Base-by-base conservation (phyloP, 169 alveolate genomes). In the Plasmodium adleri region DNA sequence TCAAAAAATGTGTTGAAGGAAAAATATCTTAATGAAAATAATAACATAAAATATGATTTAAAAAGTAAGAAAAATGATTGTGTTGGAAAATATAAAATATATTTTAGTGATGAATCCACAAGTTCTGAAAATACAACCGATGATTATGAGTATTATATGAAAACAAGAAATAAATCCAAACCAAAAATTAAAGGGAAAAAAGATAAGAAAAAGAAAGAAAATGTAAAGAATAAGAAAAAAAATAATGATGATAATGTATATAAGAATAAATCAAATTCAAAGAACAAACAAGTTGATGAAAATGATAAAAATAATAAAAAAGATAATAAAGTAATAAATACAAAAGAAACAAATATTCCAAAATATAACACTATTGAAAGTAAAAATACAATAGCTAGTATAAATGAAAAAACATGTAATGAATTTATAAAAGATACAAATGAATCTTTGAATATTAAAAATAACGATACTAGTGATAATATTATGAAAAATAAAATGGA, bases 111-210 rank as follows among this genome's bases (percentile, higher is more conserved):
- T 56, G 78, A 64, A 2, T 12, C 76, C 12, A 43, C 24, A 22
- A 66, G 62, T 17, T 49, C 58, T 6, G 74, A 78, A 15, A 59
- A 10, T 2, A 64, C 76, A 58, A 64, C 89, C 20, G 76, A 66
- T 59, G 89, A 78, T 59, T 45, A 64, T 49, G 39, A 26, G 13
- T 60, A 20, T 22, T 50, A 45, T 50, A 39, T 3, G 50, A 74
- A 20, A 50, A 66, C 3, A 68, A 9, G 63, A 15, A 70, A 83
- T 32, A 72, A 62, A 39, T 26, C 24, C 17, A 20, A 43, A 59
- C 43, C 9, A 50, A 10, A 74, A 59, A 74, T 22, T 10, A 15
- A 15, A 20, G 17, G 59, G 28, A 10, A 15, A n/a, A 28, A 10
- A 47, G 39, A 62, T 20, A 22, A 43, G 58, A 72, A 22, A 8